Base-by-base conservation (phyloP, 768 basidiomycete genomes). In the Cystobasidium ongulense region DNA sequence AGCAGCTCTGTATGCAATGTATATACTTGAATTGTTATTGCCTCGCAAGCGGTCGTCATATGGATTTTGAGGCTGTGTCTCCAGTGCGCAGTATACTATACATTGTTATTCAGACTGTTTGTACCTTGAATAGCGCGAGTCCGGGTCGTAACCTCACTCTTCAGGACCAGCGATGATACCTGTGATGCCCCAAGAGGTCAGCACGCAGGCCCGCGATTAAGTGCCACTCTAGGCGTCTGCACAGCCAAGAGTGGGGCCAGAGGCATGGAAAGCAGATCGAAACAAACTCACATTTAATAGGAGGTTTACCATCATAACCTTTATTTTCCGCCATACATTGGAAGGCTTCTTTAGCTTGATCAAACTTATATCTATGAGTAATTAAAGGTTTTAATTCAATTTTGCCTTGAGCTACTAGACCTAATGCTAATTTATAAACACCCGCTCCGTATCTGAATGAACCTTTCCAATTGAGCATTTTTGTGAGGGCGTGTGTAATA, bases 341-440 rank as follows among this genome's bases (percentile, higher is more conserved):
- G 85, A 97, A 96, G 1, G 93, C 95, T 63, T 83, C 83, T 27
- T 86, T 81, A 61, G 92, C 91, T 15, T 92, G 84, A 46, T 88
- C 84, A 80, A 97, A 97, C 39, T 84, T 80, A 82, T 86, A 92
- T 23, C 89, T 89, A 78, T 72, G 65, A 18, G 92, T 91, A 76
- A 96, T 88, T 38, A 98, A 84, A 0, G 93, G 88, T 80, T 89
- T 90, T 70, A 97, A 85, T 81, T 96, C 86, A 76, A 97, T 86
- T 80, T 87, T 88, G 63, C 91, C 91, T 76, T 86, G 85, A 13
- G 90, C 84, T 61, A 88, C 92, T 52, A 97, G 86, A 59, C 89
- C 86, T 77, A 98, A 90, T 18, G 92, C 89, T 73, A 91, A 85
- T 29, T 86, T 86, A 80, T 95, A 96, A 80, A 89, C 89, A 15